These are phyloP conservation scores for Psilocybe mexicana DNA, from an alignment of 1,284 basidiomycete genomes.

Conservation along the genomic window DNA sequence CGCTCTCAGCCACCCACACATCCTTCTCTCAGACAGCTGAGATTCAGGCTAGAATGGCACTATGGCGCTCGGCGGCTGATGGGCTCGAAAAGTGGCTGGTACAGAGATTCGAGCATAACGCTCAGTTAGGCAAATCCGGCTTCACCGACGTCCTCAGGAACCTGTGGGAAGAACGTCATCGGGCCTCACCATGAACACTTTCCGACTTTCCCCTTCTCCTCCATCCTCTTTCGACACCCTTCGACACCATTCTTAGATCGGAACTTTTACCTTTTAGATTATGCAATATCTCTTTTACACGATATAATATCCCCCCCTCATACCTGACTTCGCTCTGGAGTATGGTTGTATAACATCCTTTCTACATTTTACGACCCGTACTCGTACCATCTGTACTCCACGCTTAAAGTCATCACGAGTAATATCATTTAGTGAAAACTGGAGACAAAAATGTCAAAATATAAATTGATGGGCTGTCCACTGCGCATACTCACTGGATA, in stretches of 20 bases:
- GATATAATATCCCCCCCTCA: conserved; percentile 16
- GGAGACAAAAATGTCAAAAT: not conserved
- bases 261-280: conserved; percentile 16
- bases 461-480: not conserved
- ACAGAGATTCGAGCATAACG: conserved; percentile 87
- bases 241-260: conserved; percentile 10
- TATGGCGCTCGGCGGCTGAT: conserved; percentile 79
- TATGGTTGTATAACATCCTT: conserved; percentile 17
- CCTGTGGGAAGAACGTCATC: conserved; percentile 64
- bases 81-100: conserved; percentile 81
- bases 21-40: conserved; percentile 81
- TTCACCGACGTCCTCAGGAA: conserved; percentile 84
- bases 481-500: conserved; percentile 68
- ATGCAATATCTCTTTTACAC: conserved; percentile 6
- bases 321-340: conserved; percentile 11
- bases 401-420: not conserved
- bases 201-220: not conserved
- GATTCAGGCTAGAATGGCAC: conserved; percentile 74
- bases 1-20: conserved; percentile 62
- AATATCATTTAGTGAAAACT: conserved; percentile 26
- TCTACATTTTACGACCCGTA: not conserved
- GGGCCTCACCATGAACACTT: conserved; percentile 15
- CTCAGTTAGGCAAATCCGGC: conserved; percentile 80
- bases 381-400: not conserved
- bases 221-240: not conserved